Conservation (phyloP, 257 asterid genomes). For the Salvia hispanica region DNA sequence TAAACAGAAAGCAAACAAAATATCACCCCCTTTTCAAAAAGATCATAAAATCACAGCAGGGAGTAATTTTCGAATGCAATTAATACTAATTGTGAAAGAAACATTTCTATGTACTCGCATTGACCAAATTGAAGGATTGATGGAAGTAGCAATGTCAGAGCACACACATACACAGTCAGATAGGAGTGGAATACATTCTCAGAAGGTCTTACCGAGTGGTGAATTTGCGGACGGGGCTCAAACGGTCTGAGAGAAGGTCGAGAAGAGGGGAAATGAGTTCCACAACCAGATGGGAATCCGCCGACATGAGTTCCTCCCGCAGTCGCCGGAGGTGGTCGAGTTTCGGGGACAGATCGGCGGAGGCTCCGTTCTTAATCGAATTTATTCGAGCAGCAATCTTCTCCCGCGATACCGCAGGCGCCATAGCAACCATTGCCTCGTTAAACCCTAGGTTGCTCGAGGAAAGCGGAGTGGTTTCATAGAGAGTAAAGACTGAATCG, state of each 20-base stretch:
- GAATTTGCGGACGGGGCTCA: conserved; percentile 77
- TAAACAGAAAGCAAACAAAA: not conserved
- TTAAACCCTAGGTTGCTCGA: conserved; percentile 38
- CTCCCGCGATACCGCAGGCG: conserved; percentile 53
- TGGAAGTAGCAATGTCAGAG: conserved; percentile 5
- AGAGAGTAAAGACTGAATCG: conserved; percentile 11
- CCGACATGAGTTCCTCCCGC: conserved; percentile 54
- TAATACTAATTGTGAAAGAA: not conserved
- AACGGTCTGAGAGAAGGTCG: conserved; percentile 64
- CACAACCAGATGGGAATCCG: conserved; percentile 48
- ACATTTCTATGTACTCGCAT: not conserved
- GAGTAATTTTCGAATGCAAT: not conserved
- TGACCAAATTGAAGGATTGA: not conserved
- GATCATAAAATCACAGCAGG: not conserved
- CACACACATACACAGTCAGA: conserved; percentile 4
- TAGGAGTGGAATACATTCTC: not conserved
- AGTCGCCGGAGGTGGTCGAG: conserved; percentile 67
- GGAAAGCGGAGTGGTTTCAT: conserved; percentile 11
- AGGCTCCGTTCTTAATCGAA: conserved; percentile 46
- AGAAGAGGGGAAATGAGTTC: conserved; percentile 60
- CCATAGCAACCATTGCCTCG: conserved; percentile 46
- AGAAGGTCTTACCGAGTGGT: conserved; percentile 59
- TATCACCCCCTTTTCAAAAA: not conserved
- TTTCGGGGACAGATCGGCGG: conserved; percentile 53
- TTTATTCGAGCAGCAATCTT: conserved; percentile 54